Conservation (phyloP, 805 yeast genomes). For the Lipomyces spencermartinsiae region DNA sequence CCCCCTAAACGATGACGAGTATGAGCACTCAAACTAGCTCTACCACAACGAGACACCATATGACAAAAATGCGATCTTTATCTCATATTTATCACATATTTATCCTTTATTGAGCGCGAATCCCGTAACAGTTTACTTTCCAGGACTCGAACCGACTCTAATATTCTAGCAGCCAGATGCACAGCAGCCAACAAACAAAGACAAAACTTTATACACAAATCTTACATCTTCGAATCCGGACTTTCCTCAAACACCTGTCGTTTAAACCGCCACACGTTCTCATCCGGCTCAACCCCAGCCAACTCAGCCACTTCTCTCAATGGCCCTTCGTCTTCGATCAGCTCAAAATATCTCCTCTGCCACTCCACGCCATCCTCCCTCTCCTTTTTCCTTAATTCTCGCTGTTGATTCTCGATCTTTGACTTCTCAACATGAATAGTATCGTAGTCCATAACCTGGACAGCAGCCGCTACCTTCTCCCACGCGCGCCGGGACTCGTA, state of each 20-base stretch:
- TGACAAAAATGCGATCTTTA: no score
- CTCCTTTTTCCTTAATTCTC: conserved; percentile 80
- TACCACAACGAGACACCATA: no score
- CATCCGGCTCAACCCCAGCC: conserved; percentile 34
- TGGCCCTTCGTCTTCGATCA: conserved; percentile 37
- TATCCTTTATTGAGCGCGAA: no score
- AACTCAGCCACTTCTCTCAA: conserved; percentile 22
- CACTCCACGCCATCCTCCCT: conserved; percentile 66
- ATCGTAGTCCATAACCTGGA: conserved; percentile 74
- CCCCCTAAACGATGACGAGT: no score
- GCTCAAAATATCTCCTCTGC: conserved; percentile 83
- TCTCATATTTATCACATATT: no score
- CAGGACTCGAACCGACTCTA: neutral
- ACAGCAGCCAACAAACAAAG: neutral
- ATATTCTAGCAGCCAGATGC: neutral
- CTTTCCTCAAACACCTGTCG: conserved; percentile 41
- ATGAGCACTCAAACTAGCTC: no score
- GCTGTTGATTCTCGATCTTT: conserved; percentile 80
- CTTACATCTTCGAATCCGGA: conserved; percentile 37
- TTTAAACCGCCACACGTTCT: conserved; percentile 42
- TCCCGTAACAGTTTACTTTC: neutral
- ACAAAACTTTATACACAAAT: neutral
- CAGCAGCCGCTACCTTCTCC: conserved; percentile 87
- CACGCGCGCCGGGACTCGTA: conserved; percentile 91
- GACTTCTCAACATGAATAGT: conserved; percentile 77